phyloP scores from a whole-genome alignment of 768 basidiomycete genomes.

The Hygrophorus pudorinus region DNA sequence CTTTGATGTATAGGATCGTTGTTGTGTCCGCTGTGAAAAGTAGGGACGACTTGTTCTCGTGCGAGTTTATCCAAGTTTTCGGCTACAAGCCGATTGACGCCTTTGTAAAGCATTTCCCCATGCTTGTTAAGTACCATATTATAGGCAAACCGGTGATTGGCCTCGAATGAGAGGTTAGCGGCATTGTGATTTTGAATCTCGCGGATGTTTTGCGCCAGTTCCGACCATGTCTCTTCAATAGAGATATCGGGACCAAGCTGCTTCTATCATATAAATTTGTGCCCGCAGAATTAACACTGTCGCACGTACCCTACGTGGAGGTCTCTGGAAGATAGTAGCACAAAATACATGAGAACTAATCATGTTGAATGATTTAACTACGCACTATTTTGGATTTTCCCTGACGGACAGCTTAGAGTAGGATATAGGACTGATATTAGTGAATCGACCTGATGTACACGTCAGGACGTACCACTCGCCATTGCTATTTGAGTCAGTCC shows the following conservation, averaged over 20 bases:
- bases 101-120: conserved; percentile 80
- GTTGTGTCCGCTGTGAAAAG: conserved; percentile 66
- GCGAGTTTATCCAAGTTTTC: conserved; percentile 82
- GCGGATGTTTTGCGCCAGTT: conserved; percentile 74
- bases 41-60: conserved; percentile 62
- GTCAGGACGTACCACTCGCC: too few species aligned
- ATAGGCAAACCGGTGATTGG: conserved; percentile 90
- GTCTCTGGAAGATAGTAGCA: conserved; percentile 23
- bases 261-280: background rate
- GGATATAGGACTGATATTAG: background rate
- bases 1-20: conserved; percentile 65
- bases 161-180: conserved; percentile 80
- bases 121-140: conserved; percentile 86
- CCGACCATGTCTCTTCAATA: conserved; percentile 77
- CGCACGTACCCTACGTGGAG: conserved; percentile 32
- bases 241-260: conserved; percentile 70
- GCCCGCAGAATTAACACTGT: background rate
- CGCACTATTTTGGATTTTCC: conserved; percentile 38
- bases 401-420: conserved; percentile 22
- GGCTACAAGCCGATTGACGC: conserved; percentile 66
- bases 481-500: too few species aligned
- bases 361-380: conserved; percentile 5
- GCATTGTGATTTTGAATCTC: conserved; percentile 96
- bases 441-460: too few species aligned
- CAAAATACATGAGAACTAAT: background rate